Base-by-base conservation (phyloP, 2,329 filamentous ascomycete genomes). In the Cladosporium halotolerans region DNA sequence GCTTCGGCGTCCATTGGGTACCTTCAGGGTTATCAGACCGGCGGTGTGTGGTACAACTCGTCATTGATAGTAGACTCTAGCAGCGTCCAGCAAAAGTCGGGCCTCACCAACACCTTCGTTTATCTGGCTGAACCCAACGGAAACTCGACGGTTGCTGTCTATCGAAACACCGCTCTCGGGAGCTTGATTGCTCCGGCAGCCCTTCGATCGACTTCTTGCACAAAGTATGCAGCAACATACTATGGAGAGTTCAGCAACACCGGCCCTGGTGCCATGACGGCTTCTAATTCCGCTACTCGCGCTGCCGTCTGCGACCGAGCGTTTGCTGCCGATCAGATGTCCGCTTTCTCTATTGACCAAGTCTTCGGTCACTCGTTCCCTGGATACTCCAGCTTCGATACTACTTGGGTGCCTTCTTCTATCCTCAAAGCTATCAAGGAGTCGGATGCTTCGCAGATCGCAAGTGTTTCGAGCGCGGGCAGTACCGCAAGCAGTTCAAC, bases 161-260 rank as follows among this genome's bases (percentile, higher is more conserved):
- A 68, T 56, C 68, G 73, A 6, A 69, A 72, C 44, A 70, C 70
- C 0, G 63, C 55, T 6, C 60, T 77, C 14, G 68, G 65, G 1
- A 66, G 63, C 34, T 63, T 75, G 16, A 66, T 77, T 34, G 67
- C 72, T 19, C 55, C 67, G 1, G 60, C 63, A 0, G 73, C 70
- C 49, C 68, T 73, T 0, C 67, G 72, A 45, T 56, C 63, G 3
- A 36, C 63, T 1, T 55, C 62, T 4, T 57, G 57, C 40, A 45
- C 23, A 1, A 56, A 18, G 5, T 51, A 47, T 38, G 46, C 36
- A 13, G 46, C 36, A 13, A 52, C 41, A 16, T 38, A 66, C 16
- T 76, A 73, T 54, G 63, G 68, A 2, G 75, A 77, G 61, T 77
- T 70, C 50, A 58, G 56, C 16, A 74, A 67, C 1, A 71, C 66